phyloP scores from a whole-genome alignment of 2,329 filamentous ascomycete species.

The Sporothrix humicola region DNA sequence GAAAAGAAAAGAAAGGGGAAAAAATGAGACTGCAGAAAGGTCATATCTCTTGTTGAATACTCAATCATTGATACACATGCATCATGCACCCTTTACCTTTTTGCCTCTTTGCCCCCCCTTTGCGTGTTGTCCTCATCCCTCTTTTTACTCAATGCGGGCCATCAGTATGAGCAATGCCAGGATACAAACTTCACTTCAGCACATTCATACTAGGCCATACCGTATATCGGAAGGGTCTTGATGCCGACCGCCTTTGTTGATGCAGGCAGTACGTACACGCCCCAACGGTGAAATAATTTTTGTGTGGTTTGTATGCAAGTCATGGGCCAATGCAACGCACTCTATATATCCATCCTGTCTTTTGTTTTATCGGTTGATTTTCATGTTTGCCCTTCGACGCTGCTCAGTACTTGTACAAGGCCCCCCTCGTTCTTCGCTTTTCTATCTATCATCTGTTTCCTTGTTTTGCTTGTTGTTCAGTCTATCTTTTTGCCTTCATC shows the following conservation, averaged over 20 bases:
- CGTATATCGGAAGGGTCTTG: background rate
- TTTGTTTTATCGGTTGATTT: background rate
- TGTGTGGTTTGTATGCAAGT: constrained; percentile 29
- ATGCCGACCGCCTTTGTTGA: constrained; percentile 19
- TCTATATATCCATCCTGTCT: constrained; percentile 2
- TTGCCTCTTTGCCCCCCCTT: constrained; percentile 10
- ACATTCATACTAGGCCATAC: background rate
- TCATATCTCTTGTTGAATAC: background rate
- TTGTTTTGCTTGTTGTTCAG: background rate
- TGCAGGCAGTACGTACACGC: constrained; percentile 3
- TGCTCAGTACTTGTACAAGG: background rate
- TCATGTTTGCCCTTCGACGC: background rate
- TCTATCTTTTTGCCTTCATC: background rate
- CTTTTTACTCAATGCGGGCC: background rate
- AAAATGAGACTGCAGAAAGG: too few species aligned
- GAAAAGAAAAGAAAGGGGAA: background rate
- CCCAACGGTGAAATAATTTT: constrained; percentile 11
- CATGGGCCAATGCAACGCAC: constrained; percentile 33
- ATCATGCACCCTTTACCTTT: background rate
- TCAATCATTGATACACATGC: background rate
- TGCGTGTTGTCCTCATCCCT: background rate
- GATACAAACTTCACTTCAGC: background rate
- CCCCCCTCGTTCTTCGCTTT: background rate
- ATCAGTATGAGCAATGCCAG: background rate
- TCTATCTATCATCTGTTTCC: background rate